Evolutionary conservation across 768 basidiomycete species (phyloP).

Genomic region (Thelephora ganbajun): DNA sequence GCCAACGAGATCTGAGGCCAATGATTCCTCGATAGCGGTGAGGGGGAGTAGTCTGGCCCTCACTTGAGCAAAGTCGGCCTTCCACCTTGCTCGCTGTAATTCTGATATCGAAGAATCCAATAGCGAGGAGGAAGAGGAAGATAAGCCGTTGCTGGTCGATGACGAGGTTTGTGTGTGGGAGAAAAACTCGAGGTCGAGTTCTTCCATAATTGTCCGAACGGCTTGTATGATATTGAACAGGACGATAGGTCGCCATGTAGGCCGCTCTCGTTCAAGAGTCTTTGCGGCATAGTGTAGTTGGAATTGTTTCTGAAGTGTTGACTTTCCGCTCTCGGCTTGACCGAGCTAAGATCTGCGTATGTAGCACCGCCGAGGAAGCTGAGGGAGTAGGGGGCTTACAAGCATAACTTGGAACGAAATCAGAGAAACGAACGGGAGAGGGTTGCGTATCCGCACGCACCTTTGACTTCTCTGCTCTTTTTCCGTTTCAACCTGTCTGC

Average conservation of each 20-base stretch:
- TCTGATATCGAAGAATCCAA: not conserved
- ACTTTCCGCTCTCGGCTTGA: conserved; percentile 43
- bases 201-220: conserved; percentile 58
- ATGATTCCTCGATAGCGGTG: conserved; percentile 49
- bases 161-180: conserved; percentile 13
- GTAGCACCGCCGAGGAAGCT: no score
- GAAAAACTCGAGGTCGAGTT: conserved; percentile 46
- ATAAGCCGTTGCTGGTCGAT: not conserved
- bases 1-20: conserved; percentile 54
- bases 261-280: conserved; percentile 24
- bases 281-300: conserved; percentile 60
- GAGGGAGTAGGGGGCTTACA: no score
- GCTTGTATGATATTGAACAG: conserved; percentile 51
- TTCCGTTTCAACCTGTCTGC: conserved; percentile 10
- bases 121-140: conserved; percentile 11
- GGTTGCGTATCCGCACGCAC: conserved; percentile 5
- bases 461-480: conserved; percentile 14
- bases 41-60: conserved; percentile 47
- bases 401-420: conserved; percentile 13
- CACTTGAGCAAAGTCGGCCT: conserved; percentile 34
- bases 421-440: not conserved
- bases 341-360: conserved; percentile 10
- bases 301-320: conserved; percentile 76
- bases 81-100: conserved; percentile 16
- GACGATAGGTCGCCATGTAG: conserved; percentile 30